Evolutionary conservation across 1,284 basidiomycete genomes (phyloP).

Genomic region (Rhodofomes roseus): DNA sequence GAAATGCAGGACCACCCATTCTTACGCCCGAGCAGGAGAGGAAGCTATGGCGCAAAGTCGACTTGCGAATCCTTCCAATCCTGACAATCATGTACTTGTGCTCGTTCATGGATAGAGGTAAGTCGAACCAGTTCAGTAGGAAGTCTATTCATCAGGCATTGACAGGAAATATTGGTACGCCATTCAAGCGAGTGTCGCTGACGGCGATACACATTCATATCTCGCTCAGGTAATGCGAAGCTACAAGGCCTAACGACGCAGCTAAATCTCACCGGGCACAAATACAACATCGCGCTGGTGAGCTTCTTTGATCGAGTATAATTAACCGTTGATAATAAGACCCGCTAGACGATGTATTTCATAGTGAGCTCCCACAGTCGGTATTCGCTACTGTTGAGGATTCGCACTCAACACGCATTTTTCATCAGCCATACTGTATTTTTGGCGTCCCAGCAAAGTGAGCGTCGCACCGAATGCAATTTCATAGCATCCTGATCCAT

Average conservation of each 20-base stretch:
- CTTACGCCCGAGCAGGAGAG: slow-evolving; percentile 52
- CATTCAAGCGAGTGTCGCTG: neutral
- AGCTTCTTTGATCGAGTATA: slow-evolving; percentile 13
- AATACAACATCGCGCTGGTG: slow-evolving; percentile 66
- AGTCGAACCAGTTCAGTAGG: neutral
- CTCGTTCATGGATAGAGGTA: slow-evolving; percentile 62
- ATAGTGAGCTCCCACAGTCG: slow-evolving; percentile 41
- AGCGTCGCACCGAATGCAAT: slow-evolving; percentile 12
- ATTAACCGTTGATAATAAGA: no score
- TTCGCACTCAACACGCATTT: neutral
- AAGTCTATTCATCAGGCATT: neutral
- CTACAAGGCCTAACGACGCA: slow-evolving; percentile 55
- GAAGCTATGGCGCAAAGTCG: slow-evolving; percentile 62
- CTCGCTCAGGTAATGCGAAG: slow-evolving; percentile 62
- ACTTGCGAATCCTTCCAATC: slow-evolving; percentile 61
- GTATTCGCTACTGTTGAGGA: neutral
- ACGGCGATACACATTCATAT: no score
- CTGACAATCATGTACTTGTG: slow-evolving; percentile 60
- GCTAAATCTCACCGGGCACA: slow-evolving; percentile 50
- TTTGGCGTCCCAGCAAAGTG: slow-evolving; percentile 63
- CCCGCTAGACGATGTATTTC: slow-evolving; percentile 73
- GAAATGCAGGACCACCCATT: slow-evolving; percentile 37
- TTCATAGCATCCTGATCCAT: neutral
- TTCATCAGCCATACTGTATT: slow-evolving; percentile 52
- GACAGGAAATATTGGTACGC: neutral